Percentiles rank a stretch among this genome's conserved stretches.
phyloP scores from a whole-genome alignment of 371 early-diverging fungal species.

The Circinella umbellata region DNA sequence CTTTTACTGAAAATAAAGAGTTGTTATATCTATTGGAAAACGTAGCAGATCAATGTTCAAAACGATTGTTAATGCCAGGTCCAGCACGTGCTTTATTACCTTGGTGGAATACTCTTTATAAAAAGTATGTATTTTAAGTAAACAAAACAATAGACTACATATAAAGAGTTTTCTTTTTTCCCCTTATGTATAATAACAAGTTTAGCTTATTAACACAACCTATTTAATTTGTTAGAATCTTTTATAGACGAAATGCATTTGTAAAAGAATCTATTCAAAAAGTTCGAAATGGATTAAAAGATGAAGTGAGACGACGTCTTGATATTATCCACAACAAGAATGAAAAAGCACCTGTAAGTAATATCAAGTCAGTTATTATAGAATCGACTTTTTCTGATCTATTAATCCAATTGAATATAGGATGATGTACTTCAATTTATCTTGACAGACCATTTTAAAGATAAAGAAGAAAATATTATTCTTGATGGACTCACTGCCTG shows the following conservation, averaged over 20 bases:
- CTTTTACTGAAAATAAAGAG: conserved; percentile 5
- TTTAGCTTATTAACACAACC: too few species aligned
- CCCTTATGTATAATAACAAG: too few species aligned
- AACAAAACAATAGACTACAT: too few species aligned
- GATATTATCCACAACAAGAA: neutral
- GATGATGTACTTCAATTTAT: conserved; percentile 7
- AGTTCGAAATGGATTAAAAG: conserved; percentile 9
- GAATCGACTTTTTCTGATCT: too few species aligned
- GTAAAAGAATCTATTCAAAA: neutral
- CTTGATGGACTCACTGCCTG: conserved; percentile 19
- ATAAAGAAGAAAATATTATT: conserved; percentile 1
- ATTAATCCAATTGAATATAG: too few species aligned
- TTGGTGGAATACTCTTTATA: conserved; percentile 26
- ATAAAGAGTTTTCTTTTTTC: too few species aligned
- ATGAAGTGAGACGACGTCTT: neutral
- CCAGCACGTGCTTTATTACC: conserved; percentile 29
- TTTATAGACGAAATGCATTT: conserved; percentile 10
- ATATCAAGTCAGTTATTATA: too few species aligned
- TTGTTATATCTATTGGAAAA: conserved; percentile 16
- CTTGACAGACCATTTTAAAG: neutral
- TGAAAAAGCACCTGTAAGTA: neutral
- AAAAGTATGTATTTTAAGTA: conserved; percentile 20
- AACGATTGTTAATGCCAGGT: conserved; percentile 15
- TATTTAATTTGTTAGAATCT: neutral
- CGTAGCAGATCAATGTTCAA: conserved; percentile 5